These are phyloP conservation scores for Parachaetomium inaequale DNA, from an alignment of 495 filamentous ascomycete species.

Conservation along the genomic window DNA sequence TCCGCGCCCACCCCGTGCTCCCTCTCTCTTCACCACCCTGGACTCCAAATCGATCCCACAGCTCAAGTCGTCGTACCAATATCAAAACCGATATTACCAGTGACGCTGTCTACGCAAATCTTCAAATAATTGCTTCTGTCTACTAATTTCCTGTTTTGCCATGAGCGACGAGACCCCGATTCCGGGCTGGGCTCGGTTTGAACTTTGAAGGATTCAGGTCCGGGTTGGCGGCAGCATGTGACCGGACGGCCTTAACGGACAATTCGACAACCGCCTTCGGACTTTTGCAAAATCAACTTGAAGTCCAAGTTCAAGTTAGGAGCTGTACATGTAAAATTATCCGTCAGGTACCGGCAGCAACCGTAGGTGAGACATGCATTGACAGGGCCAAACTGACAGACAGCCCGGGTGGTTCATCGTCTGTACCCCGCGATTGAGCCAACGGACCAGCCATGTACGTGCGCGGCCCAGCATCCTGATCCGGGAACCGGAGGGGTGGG, in stretches of 20 bases:
- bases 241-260: not conserved
- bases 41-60: too few species aligned
- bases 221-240: not conserved
- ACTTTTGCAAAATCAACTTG: not conserved
- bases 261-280: not conserved
- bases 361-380: not conserved
- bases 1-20: too few species aligned
- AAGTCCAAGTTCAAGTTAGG: not conserved
- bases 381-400: not conserved
- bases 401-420: not conserved
- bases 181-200: too few species aligned
- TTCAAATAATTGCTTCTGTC: too few species aligned
- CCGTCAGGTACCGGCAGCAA: not conserved
- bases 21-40: too few species aligned
- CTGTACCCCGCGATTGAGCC: not conserved
- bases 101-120: too few species aligned
- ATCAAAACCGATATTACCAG: too few species aligned
- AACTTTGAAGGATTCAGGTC: not conserved
- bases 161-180: too few species aligned
- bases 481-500: constrained; percentile 8
- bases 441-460: too few species aligned
- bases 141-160: too few species aligned
- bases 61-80: too few species aligned
- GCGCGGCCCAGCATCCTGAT: constrained; percentile 14
- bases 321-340: not conserved